These are phyloP conservation scores for Citrus cavaleriei DNA, from an alignment of 345 rosid species.

Conservation along the genomic window DNA sequence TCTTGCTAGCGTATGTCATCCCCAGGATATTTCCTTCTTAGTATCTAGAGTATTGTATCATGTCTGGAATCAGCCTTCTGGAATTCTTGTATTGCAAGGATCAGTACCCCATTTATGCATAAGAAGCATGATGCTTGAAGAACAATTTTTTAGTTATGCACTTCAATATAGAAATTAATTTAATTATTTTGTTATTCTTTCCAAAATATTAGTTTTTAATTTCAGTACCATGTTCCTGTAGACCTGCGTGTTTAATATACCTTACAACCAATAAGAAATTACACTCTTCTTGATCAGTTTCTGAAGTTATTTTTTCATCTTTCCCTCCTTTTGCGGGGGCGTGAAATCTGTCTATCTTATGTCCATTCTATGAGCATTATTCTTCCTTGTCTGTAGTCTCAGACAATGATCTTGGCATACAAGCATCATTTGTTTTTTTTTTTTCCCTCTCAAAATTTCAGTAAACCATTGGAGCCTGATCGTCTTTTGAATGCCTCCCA, in stretches of 20 bases:
- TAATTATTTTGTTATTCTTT: not conserved
- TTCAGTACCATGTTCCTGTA: not conserved
- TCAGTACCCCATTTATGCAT: not conserved
- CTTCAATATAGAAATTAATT: not conserved
- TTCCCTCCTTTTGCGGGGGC: not conserved
- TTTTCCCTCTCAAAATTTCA: slow-evolving; percentile 27
- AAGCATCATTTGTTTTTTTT: slow-evolving; percentile 6
- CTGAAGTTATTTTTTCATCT: not conserved
- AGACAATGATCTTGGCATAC: slow-evolving; percentile 1
- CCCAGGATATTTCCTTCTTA: not conserved
- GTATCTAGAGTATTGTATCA: not conserved
- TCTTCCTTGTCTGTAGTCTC: slow-evolving; percentile 2
- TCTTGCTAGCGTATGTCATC: not conserved
- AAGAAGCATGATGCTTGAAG: not conserved
- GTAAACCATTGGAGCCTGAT: slow-evolving; percentile 95
- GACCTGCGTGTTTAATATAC: not conserved
- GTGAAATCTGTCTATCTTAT: not conserved
- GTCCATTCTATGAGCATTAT: not conserved
- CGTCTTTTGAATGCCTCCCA: slow-evolving; percentile 92
- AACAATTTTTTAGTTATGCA: not conserved
- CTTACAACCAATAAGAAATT: not conserved
- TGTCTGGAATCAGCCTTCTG: not conserved
- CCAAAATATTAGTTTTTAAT: not conserved
- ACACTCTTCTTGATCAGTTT: not conserved
- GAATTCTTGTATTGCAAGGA: not conserved